phyloP scores from a whole-genome alignment of 176 grass and related monocot species.

The Rhynchospora breviuscula region DNA sequence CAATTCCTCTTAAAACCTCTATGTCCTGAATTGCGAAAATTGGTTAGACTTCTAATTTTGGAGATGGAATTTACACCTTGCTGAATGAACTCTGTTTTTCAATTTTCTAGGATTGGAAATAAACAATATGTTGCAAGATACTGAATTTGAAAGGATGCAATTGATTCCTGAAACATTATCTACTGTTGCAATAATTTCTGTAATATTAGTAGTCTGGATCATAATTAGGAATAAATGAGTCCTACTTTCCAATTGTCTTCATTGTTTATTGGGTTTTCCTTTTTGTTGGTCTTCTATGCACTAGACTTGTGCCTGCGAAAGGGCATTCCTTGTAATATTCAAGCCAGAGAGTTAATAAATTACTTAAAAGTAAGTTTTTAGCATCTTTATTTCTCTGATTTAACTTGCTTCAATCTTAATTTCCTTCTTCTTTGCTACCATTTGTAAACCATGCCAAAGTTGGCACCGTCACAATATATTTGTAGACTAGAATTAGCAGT shows the following conservation, averaged over 20 bases:
- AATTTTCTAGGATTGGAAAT: not conserved
- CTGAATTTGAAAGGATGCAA: not conserved
- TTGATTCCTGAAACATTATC: not conserved
- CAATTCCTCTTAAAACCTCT: conserved; percentile 63
- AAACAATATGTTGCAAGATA: not conserved
- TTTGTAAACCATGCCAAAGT: not conserved
- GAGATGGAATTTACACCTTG: not conserved
- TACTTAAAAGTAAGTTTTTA: not conserved
- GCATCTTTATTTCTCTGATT: not conserved
- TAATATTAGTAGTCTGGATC: not conserved
- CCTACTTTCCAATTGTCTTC: not conserved
- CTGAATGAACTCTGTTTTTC: not conserved
- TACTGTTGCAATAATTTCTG: not conserved
- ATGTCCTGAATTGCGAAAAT: conserved; percentile 46
- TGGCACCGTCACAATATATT: not conserved
- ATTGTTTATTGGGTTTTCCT: not conserved
- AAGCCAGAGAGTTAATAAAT: not conserved
- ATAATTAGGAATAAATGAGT: not conserved
- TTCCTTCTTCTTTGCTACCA: not conserved
- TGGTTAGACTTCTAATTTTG: not conserved
- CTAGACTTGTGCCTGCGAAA: not conserved
- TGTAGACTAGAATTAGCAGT: not conserved
- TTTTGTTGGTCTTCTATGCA: not conserved
- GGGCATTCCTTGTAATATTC: not conserved
- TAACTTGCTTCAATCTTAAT: not conserved